phyloP scores from a whole-genome alignment of 306 rosid species.

The Spatholobus suberectus region DNA sequence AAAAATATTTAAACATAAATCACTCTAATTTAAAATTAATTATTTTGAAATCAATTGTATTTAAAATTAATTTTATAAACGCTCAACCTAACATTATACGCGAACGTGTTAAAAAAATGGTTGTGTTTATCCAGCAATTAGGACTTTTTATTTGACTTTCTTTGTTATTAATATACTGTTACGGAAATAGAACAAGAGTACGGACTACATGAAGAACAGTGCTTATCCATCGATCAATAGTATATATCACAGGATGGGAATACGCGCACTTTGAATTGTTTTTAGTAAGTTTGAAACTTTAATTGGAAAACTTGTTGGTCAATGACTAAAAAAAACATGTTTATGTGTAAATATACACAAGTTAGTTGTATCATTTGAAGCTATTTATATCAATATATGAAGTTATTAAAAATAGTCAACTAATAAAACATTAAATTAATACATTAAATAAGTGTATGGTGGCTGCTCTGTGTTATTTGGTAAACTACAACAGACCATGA shows the following conservation, averaged over 20 bases:
- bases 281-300: not conserved
- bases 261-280: not conserved
- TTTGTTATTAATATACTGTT: too few species aligned
- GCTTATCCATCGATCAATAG: not conserved
- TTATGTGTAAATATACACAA: not conserved
- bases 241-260: not conserved
- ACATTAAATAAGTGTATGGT: not conserved
- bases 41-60: too few species aligned
- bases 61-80: too few species aligned
- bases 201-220: not conserved
- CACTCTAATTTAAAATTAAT: too few species aligned
- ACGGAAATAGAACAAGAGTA: not conserved
- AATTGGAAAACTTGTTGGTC: slow-evolving; percentile 7
- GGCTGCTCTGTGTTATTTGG: not conserved
- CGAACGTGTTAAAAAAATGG: too few species aligned
- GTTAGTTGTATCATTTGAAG: not conserved
- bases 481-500: not conserved
- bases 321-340: not conserved
- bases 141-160: not conserved
- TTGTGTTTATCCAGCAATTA: too few species aligned
- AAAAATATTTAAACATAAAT: too few species aligned
- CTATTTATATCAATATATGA: not conserved
- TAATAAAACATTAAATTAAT: not conserved
- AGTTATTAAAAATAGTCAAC: not conserved
- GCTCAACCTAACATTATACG: too few species aligned